Evolutionary conservation across 768 basidiomycete genomes (phyloP).

Genomic region (Pisolithus tinctorius): DNA sequence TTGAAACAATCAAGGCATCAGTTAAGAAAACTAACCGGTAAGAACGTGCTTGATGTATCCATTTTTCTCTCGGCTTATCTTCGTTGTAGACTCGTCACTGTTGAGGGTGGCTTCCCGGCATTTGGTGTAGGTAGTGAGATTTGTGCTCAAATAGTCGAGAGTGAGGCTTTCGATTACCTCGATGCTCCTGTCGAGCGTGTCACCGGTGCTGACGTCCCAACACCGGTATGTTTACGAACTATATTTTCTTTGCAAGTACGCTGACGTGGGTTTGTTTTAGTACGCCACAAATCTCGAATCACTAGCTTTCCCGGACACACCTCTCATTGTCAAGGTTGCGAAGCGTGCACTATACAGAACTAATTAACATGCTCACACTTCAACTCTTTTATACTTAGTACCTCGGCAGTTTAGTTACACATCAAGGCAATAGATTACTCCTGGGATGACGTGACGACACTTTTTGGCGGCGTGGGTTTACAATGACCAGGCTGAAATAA

Average conservation of each 20-base stretch:
- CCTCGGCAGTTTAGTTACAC: slow-evolving; percentile 12
- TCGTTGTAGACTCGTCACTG: slow-evolving; percentile 68
- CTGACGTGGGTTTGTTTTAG: slow-evolving; percentile 32
- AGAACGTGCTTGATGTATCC: slow-evolving; percentile 12
- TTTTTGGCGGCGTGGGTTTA: not conserved
- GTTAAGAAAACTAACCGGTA: slow-evolving; percentile 99
- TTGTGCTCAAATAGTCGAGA: slow-evolving; percentile 95
- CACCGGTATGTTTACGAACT: slow-evolving; percentile 58
- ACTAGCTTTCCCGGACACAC: slow-evolving; percentile 90
- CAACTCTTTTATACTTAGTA: slow-evolving; percentile 8
- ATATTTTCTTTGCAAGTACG: slow-evolving; percentile 5
- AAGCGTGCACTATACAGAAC: slow-evolving; percentile 89
- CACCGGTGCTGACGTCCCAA: slow-evolving; percentile 96
- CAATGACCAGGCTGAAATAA: too few relatives aligned
- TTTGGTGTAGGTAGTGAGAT: slow-evolving; percentile 99
- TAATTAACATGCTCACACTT: slow-evolving; percentile 43
- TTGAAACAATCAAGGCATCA: slow-evolving; percentile 92
- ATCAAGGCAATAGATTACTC: slow-evolving; percentile 15
- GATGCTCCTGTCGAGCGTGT: slow-evolving; percentile 97
- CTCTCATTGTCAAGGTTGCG: slow-evolving; percentile 88
- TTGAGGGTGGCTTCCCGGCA: slow-evolving; percentile 97
- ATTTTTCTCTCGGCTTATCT: not conserved
- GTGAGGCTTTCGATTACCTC: slow-evolving; percentile 96
- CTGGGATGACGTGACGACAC: not conserved
- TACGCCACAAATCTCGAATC: slow-evolving; percentile 88